Conservation (phyloP, 2,329 filamentous ascomycete species). For the Verticillium dahliae region DNA sequence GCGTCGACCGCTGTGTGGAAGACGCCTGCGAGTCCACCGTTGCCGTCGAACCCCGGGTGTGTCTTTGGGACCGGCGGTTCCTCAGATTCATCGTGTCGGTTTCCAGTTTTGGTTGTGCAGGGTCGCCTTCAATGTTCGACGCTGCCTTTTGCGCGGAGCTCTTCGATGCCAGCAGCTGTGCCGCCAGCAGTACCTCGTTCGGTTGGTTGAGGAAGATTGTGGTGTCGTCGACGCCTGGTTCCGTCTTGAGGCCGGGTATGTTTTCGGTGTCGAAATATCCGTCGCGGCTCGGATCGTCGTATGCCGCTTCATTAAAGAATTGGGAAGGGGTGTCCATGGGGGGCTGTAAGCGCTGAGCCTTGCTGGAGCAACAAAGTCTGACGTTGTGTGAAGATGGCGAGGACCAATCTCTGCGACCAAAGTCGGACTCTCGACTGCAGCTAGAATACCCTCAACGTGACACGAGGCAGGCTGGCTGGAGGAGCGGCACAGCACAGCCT, state of each 20-base stretch:
- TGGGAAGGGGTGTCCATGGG: conserved; percentile 10
- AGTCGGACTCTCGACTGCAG: no score
- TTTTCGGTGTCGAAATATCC: conserved; percentile 7
- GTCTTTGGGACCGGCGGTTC: background rate
- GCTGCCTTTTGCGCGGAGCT: background rate
- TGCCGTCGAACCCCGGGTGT: background rate
- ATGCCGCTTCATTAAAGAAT: conserved; percentile 11
- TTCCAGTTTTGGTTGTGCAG: background rate
- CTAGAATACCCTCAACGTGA: no score
- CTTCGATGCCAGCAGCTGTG: background rate
- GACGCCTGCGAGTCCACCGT: background rate
- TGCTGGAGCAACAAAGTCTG: background rate
- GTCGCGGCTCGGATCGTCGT: background rate
- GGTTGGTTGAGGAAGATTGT: background rate
- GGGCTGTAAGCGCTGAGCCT: background rate
- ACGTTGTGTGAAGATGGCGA: background rate
- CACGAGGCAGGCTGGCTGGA: no score
- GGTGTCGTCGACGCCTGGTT: background rate
- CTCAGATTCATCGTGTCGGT: background rate
- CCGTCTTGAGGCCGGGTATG: background rate
- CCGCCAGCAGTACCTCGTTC: background rate
- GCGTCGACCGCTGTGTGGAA: background rate
- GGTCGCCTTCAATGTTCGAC: background rate
- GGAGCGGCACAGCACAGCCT: no score
- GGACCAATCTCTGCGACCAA: background rate